These are phyloP conservation scores for Ceratobasidium sp. DNA, from an alignment of 1,284 basidiomycete species.

Conservation along the genomic window DNA sequence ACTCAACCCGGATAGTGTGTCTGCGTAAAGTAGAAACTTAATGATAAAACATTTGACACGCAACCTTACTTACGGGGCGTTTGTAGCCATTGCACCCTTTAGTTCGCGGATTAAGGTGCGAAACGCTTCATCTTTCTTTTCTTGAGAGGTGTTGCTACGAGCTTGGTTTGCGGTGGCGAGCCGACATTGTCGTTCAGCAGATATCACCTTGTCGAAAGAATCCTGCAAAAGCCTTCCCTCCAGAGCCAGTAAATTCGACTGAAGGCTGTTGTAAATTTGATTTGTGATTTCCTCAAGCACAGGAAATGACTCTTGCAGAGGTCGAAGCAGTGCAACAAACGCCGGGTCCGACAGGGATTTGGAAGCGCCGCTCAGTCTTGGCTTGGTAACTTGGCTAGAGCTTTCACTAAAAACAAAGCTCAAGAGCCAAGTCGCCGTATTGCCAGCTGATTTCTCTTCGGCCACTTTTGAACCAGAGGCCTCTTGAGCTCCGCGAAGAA, in stretches of 20 bases:
- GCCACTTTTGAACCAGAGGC: not conserved
- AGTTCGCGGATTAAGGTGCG: not conserved
- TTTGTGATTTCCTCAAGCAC: slow-evolving; percentile 24
- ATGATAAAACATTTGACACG: not conserved
- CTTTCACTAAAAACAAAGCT: not conserved
- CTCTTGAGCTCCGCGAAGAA: slow-evolving; percentile 23
- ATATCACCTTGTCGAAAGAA: slow-evolving; percentile 1
- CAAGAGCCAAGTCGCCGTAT: not conserved
- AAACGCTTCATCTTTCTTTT: not conserved
- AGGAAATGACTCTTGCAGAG: slow-evolving; percentile 7
- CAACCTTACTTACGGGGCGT: slow-evolving; percentile 1
- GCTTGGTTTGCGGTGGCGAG: not conserved
- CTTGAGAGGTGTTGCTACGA: not conserved
- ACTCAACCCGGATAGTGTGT: slow-evolving; percentile 16
- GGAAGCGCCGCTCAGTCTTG: not conserved
- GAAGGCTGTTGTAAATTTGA: slow-evolving; percentile 14
- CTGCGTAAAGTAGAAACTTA: not conserved
- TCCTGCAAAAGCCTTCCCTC: slow-evolving; percentile 7
- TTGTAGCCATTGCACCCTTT: slow-evolving; percentile 10
- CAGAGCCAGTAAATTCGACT: not conserved
- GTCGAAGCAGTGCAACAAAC: slow-evolving; percentile 15
- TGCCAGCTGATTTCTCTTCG: not conserved
- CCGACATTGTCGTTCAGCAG: slow-evolving; percentile 10
- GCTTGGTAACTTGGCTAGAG: not conserved
- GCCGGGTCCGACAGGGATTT: slow-evolving; percentile 6